Evolutionary conservation across 2,329 filamentous ascomycete genomes (phyloP).

Genomic region (Aaosphaeria pasadenensis): DNA sequence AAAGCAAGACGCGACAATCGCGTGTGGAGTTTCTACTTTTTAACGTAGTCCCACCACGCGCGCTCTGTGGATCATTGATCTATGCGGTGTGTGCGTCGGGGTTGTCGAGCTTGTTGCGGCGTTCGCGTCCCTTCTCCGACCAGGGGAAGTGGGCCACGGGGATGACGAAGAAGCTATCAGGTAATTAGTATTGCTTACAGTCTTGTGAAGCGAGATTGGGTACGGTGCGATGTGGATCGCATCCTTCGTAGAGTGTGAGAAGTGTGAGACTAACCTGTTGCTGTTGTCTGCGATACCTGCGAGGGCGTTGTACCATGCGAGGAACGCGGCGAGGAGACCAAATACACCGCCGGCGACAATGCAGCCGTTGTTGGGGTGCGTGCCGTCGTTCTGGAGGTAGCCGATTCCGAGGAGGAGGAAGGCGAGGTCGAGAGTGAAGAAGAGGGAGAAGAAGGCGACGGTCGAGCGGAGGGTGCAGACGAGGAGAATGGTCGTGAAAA

Average conservation of each 20-base stretch:
- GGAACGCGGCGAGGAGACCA: slow-evolving; percentile 52
- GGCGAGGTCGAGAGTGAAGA: slow-evolving; percentile 57
- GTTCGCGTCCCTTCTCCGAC: slow-evolving; percentile 55
- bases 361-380: slow-evolving; percentile 39
- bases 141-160: slow-evolving; percentile 94
- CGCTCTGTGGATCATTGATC: no score
- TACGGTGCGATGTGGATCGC: neutral
- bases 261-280: slow-evolving; percentile 41
- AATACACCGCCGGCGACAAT: slow-evolving; percentile 55
- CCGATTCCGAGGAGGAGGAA: slow-evolving; percentile 57
- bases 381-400: slow-evolving; percentile 46
- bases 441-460: slow-evolving; percentile 56
- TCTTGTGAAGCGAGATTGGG: no score
- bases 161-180: slow-evolving; percentile 79
- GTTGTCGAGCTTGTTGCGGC: slow-evolving; percentile 42
- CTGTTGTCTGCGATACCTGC: slow-evolving; percentile 55
- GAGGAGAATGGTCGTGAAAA: slow-evolving; percentile 57
- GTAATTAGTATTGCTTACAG: slow-evolving; percentile 6
- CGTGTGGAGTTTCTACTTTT: no score
- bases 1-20: no score
- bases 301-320: slow-evolving; percentile 55
- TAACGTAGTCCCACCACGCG: no score
- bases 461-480: slow-evolving; percentile 58
- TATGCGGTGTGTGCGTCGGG: slow-evolving; percentile 10
- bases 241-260: neutral